phyloP scores from a whole-genome alignment of 2,329 filamentous ascomycete species.

The Neonectria punicea region DNA sequence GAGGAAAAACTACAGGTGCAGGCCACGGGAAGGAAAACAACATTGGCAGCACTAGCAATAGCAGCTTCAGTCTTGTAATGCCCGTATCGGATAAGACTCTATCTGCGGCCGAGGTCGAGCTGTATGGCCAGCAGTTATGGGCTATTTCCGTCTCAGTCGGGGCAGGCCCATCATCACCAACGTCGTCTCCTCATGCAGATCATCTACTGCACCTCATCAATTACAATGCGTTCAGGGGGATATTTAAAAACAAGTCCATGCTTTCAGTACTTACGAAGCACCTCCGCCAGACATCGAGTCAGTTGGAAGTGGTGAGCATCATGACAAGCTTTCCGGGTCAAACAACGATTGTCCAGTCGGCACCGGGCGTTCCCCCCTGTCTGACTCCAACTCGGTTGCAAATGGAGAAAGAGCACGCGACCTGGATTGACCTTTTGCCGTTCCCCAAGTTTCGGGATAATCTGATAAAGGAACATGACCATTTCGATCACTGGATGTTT shows the following conservation, averaged over 20 bases:
- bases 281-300: background rate
- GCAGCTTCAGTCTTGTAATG: background rate
- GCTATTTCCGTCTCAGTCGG: background rate
- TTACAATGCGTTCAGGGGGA: conserved; percentile 14
- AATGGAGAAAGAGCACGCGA: conserved; percentile 49
- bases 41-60: background rate
- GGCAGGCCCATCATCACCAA: background rate
- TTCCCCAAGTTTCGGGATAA: conserved; percentile 51
- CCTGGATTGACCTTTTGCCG: conserved; percentile 56
- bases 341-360: background rate
- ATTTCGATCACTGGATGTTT: conserved; percentile 52
- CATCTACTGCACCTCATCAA: conserved; percentile 23
- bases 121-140: background rate
- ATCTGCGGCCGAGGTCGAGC: background rate
- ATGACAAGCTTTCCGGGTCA: conserved; percentile 4
- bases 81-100: background rate
- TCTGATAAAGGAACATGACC: conserved; percentile 49
- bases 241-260: conserved; percentile 20
- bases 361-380: background rate
- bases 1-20: accelerated
- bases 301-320: background rate
- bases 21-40: too few species aligned
- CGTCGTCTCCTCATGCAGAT: background rate
- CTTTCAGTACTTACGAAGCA: conserved; percentile 12
- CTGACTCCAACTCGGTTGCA: conserved; percentile 54